Evolutionary conservation across 306 rosid species (phyloP).

Genomic region (Cicer yamashitae): DNA sequence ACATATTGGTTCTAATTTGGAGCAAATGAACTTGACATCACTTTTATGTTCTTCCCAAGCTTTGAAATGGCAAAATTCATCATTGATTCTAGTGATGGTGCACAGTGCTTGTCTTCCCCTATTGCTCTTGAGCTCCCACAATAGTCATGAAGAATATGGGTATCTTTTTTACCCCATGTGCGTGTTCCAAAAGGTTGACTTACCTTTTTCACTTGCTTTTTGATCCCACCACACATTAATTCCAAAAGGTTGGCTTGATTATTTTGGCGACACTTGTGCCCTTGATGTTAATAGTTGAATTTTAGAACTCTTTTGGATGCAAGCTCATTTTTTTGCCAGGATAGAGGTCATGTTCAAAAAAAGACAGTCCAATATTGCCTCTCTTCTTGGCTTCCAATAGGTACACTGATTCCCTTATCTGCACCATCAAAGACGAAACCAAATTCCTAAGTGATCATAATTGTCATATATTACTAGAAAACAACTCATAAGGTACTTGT

Average conservation of each 20-base stretch:
- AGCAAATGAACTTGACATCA: constrained; percentile 30
- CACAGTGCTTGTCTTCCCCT: constrained; percentile 36
- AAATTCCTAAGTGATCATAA: no score
- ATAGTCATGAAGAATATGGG: not conserved
- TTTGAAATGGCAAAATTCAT: constrained; percentile 22
- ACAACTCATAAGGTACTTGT: not conserved
- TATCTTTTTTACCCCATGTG: not conserved
- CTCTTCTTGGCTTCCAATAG: constrained; percentile 20
- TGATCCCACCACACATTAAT: no score
- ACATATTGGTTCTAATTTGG: not conserved
- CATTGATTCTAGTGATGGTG: constrained; percentile 28
- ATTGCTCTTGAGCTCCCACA: constrained; percentile 9
- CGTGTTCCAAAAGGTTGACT: not conserved
- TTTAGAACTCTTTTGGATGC: not conserved
- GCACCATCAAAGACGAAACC: not conserved
- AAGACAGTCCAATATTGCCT: constrained; percentile 32
- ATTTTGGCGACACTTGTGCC: not conserved
- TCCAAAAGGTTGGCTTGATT: constrained; percentile 13
- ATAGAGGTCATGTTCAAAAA: constrained; percentile 32
- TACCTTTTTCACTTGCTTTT: not conserved
- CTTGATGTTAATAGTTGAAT: not conserved
- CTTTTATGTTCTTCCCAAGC: constrained; percentile 28
- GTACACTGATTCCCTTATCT: not conserved
- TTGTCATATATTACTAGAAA: not conserved
- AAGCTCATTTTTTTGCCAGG: not conserved